phyloP scores from a whole-genome alignment of 352 stramenopile species.

The Peronosclerospora sorghi region DNA sequence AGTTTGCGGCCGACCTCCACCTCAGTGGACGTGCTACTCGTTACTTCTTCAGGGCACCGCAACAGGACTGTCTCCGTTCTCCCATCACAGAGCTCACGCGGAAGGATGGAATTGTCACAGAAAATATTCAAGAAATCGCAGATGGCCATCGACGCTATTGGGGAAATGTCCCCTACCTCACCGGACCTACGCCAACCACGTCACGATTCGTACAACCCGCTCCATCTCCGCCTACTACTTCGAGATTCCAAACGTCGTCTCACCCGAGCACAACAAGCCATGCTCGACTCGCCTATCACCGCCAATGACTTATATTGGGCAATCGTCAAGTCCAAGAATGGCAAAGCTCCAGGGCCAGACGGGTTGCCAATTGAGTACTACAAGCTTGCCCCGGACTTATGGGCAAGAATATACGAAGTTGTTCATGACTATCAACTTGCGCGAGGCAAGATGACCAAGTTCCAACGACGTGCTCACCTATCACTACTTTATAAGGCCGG shows the following conservation, averaged over 20 bases:
- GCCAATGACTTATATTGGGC: conserved; percentile 9
- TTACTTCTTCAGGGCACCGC: conserved; percentile 4
- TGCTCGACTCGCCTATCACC: too few relatives aligned
- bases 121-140: conserved; percentile 1
- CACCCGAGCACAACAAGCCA: background rate
- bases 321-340: conserved; percentile 6
- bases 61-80: conserved; percentile 7
- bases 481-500: conserved; percentile 5
- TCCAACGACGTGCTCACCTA: conserved; percentile 4
- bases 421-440: conserved; percentile 1
- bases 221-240: background rate
- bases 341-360: conserved; percentile 4
- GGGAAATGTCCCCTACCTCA: conserved; percentile 3
- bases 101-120: background rate
- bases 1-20: too few relatives aligned
- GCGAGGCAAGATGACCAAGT: conserved; percentile 12
- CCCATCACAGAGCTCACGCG: too few relatives aligned
- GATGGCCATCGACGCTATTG: conserved; percentile 1
- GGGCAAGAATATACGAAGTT: conserved; percentile 7
- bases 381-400: background rate
- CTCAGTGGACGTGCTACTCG: conserved; percentile 3
- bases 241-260: background rate
- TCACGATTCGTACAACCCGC: background rate
- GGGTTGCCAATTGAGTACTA: conserved; percentile 4
- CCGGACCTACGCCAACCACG: background rate